Percentiles rank a stretch among this genome's conserved stretches.
These are phyloP conservation scores for Colletotrichum sp. DNA, from an alignment of 2,329 filamentous ascomycete genomes.

Conservation along the genomic window DNA sequence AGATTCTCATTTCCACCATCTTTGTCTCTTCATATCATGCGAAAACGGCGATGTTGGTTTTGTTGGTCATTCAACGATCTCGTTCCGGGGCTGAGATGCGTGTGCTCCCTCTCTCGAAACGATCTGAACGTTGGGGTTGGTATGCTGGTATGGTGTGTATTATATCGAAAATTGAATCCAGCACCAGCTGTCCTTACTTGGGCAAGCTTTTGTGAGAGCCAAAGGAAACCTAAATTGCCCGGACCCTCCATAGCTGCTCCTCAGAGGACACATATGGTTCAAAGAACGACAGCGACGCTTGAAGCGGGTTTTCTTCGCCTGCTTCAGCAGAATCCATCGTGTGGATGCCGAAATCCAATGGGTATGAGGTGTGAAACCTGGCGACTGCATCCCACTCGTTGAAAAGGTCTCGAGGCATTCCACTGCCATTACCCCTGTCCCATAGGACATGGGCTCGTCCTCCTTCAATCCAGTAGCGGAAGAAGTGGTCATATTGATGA, in stretches of 20 bases:
- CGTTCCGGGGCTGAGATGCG: too few relatives aligned
- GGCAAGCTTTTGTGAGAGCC: rapidly evolving
- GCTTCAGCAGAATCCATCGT: neutral
- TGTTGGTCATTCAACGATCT: too few relatives aligned
- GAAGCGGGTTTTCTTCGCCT: neutral
- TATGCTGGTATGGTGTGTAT: too few relatives aligned
- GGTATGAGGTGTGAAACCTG: neutral
- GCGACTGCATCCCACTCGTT: neutral
- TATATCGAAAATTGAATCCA: too few relatives aligned
- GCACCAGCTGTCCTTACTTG: too few relatives aligned
- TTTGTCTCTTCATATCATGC: too few relatives aligned
- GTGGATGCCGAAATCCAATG: neutral
- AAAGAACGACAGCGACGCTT: neutral
- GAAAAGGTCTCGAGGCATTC: neutral
- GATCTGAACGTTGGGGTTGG: too few relatives aligned
- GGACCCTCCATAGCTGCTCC: neutral
- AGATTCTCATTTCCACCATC: too few relatives aligned
- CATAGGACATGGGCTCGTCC: neutral
- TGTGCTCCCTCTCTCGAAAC: too few relatives aligned
- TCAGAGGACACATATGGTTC: neutral
- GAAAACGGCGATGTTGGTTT: too few relatives aligned
- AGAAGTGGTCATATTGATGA: rapidly evolving
- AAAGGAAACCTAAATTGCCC: too few relatives aligned
- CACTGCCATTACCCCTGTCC: rapidly evolving
- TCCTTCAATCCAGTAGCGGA: neutral